A percentile compares a stretch with the other conserved stretches of the same genome.
Evolutionary conservation across 495 filamentous ascomycete species (phyloP).

Genomic region (Cercophora samala): DNA sequence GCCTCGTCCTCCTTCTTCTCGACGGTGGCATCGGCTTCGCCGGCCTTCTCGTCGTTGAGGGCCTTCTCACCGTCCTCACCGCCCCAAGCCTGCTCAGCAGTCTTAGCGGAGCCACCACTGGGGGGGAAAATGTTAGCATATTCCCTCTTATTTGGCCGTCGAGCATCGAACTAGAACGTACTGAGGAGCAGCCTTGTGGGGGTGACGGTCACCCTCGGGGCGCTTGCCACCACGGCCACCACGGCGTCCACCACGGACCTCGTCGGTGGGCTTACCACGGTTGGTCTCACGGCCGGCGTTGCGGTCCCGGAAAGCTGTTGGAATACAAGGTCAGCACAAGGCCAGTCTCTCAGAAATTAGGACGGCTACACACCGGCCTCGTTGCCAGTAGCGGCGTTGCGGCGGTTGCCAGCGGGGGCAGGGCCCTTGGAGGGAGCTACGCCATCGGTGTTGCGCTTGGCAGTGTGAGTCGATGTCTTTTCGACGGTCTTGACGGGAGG

Average conservation of each 20-base stretch:
- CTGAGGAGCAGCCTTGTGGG: slow-evolving; percentile 66
- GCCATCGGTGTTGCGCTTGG: slow-evolving; percentile 85
- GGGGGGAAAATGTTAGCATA: slow-evolving; percentile 27
- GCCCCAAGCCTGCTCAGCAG: slow-evolving; percentile 88
- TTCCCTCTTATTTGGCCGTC: not conserved
- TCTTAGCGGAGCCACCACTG: slow-evolving; percentile 82
- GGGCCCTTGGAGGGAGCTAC: slow-evolving; percentile 58
- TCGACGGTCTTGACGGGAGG: slow-evolving; percentile 83
- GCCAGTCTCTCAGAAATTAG: slow-evolving; percentile 3
- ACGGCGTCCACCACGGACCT: slow-evolving; percentile 55
- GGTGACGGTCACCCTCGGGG: slow-evolving; percentile 78
- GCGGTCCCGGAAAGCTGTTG: slow-evolving; percentile 83
- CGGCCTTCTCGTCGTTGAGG: slow-evolving; percentile 83
- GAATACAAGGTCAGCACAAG: slow-evolving; percentile 15
- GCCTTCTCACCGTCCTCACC: slow-evolving; percentile 72
- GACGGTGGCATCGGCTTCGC: slow-evolving; percentile 75
- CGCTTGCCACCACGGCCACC: slow-evolving; percentile 47
- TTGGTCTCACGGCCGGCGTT: slow-evolving; percentile 78
- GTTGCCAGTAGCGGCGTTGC: slow-evolving; percentile 62
- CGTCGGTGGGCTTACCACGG: slow-evolving; percentile 75
- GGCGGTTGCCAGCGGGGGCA: slow-evolving; percentile 43
- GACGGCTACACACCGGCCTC: slow-evolving; percentile 65
- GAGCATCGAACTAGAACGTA: slow-evolving; percentile 41
- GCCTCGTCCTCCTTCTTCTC: slow-evolving; percentile 60
- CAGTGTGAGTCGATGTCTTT: slow-evolving; percentile 69